Evolutionary conservation across 352 stramenopile genomes (phyloP).

Genomic region (Phytopythium sindhum): DNA sequence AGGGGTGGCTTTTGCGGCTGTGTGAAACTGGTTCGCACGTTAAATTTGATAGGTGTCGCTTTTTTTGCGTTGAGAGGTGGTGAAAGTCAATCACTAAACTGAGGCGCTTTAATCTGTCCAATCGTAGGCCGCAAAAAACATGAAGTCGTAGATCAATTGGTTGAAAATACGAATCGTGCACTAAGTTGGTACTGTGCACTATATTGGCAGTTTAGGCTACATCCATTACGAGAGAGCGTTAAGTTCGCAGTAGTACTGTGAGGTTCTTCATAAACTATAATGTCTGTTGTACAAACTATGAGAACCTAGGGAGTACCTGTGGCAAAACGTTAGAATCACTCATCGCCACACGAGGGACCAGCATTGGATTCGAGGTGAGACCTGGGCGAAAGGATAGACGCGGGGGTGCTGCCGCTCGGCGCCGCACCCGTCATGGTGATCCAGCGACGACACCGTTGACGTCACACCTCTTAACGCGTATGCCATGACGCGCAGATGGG

Average conservation of each 20-base stretch:
- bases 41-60: too few species aligned
- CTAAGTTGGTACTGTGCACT: background rate
- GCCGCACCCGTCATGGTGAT: too few species aligned
- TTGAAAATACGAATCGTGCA: background rate
- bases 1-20: background rate
- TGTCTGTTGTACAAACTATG: background rate
- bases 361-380: background rate
- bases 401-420: too few species aligned
- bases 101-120: background rate
- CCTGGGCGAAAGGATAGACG: background rate
- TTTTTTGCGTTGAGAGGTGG: too few species aligned
- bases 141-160: background rate
- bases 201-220: constrained; percentile 3
- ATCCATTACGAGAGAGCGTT: too few species aligned
- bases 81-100: background rate
- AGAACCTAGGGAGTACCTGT: background rate
- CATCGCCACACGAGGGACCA: background rate
- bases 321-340: background rate
- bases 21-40: background rate
- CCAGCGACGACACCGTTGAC: too few species aligned
- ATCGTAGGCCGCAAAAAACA: background rate
- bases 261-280: background rate
- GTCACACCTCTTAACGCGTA: too few species aligned
- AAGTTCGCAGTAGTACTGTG: background rate
- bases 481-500: background rate